A percentile compares a stretch with the other conserved stretches of the same genome.
Evolutionary conservation across 2,329 filamentous ascomycete genomes (phyloP).

Genomic region (Aspergillus sclerotialis): DNA sequence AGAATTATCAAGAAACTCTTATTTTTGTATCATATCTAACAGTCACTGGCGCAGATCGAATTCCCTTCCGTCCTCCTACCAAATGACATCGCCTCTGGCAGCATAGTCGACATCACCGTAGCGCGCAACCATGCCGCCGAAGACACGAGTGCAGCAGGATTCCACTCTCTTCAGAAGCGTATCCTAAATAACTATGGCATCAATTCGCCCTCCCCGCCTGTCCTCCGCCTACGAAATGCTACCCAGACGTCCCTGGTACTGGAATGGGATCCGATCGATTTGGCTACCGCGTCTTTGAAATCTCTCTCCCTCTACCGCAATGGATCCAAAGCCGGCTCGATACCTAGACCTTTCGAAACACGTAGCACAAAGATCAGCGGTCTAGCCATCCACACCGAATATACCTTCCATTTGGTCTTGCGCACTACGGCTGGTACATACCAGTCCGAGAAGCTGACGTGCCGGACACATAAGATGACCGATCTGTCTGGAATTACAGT

Average conservation of each 20-base stretch:
- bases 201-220: constrained; percentile 65
- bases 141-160: constrained; percentile 63
- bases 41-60: constrained; percentile 66
- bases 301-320: constrained; percentile 90
- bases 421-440: constrained; percentile 85
- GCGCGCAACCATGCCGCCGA: constrained; percentile 79
- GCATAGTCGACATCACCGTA: constrained; percentile 96
- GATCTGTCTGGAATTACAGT: constrained; percentile 93
- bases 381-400: constrained; percentile 92
- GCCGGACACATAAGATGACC: constrained; percentile 97
- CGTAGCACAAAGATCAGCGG: constrained; percentile 95
- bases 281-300: constrained; percentile 85
- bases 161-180: constrained; percentile 77
- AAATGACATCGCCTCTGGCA: constrained; percentile 88
- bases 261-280: constrained; percentile 92
- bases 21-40: too few species aligned
- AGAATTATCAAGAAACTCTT: too few species aligned
- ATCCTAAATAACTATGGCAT: constrained; percentile 85
- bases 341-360: constrained; percentile 79
- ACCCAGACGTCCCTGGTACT: constrained; percentile 98
- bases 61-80: constrained; percentile 97
- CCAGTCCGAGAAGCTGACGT: constrained; percentile 72
- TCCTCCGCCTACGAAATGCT: constrained; percentile 88
- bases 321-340: constrained; percentile 91
- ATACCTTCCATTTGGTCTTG: constrained; percentile 87